Conservation (phyloP, 495 filamentous ascomycete genomes). For the Penicillium odoratum region DNA sequence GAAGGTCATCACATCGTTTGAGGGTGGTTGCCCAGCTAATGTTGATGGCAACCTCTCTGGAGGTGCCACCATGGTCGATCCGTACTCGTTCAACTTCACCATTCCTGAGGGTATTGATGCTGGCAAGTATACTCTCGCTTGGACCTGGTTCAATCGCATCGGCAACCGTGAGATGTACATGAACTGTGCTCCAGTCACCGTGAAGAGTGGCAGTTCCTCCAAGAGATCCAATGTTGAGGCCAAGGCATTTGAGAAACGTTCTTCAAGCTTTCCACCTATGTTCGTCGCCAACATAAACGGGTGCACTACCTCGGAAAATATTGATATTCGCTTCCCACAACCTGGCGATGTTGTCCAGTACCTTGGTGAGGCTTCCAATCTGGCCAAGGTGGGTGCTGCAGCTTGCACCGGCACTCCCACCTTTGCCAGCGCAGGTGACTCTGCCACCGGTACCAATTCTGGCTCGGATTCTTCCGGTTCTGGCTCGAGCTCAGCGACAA, state of each 20-base stretch:
- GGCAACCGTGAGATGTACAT: slow-evolving; percentile 94
- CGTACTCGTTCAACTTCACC: slow-evolving; percentile 41
- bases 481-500: slow-evolving; percentile 15
- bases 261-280: slow-evolving; percentile 67
- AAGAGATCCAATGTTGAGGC: slow-evolving; percentile 42
- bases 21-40: slow-evolving; percentile 75
- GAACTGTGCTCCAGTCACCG: slow-evolving; percentile 78
- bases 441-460: slow-evolving; percentile 14
- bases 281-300: slow-evolving; percentile 76
- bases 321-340: slow-evolving; percentile 69
- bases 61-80: slow-evolving; percentile 20
- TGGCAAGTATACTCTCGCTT: slow-evolving; percentile 70
- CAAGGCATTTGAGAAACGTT: slow-evolving; percentile 36
- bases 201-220: slow-evolving; percentile 49
- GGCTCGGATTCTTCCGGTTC: slow-evolving; percentile 10
- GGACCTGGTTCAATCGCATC: slow-evolving; percentile 89
- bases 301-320: slow-evolving; percentile 53
- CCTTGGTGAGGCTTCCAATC: slow-evolving; percentile 26
- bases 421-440: slow-evolving; percentile 28
- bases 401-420: slow-evolving; percentile 37
- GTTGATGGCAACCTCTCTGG: slow-evolving; percentile 38
- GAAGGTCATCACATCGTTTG: slow-evolving; percentile 80
- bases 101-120: slow-evolving; percentile 43
- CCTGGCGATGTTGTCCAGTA: slow-evolving; percentile 63
- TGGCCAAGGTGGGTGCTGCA: slow-evolving; percentile 24